Conservation (phyloP, 441 rosid species). For the Corymbia citriodora region DNA sequence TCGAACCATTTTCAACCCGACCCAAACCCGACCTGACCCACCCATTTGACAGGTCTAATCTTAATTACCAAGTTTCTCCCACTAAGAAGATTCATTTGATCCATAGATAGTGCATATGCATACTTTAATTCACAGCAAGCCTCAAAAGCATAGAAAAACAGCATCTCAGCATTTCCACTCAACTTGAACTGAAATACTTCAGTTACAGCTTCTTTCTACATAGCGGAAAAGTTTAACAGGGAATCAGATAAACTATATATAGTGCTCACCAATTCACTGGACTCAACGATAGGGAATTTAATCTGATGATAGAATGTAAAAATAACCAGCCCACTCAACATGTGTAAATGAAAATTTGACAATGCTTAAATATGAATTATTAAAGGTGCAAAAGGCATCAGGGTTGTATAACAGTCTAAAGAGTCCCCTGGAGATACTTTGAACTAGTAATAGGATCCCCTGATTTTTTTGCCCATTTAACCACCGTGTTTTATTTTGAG, state of each 20-base stretch:
- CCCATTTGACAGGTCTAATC: too few relatives aligned
- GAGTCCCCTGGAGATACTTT: background rate
- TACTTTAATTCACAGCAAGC: background rate
- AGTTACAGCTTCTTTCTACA: background rate
- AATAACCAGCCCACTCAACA: background rate
- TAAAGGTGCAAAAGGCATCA: background rate
- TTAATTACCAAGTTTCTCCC: background rate
- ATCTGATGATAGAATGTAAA: background rate
- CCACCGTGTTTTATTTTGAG: background rate
- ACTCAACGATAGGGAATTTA: background rate
- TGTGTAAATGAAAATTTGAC: background rate
- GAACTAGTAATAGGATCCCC: background rate
- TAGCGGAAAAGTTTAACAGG: background rate
- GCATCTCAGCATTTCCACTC: background rate
- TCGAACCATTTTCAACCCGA: too few relatives aligned
- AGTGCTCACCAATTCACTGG: background rate
- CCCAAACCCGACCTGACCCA: too few relatives aligned
- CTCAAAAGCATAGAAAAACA: background rate
- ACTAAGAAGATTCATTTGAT: background rate
- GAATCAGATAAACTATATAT: background rate
- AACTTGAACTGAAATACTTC: background rate
- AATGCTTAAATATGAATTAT: background rate
- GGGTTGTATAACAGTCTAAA: background rate
- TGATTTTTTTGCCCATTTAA: background rate
- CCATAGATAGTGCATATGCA: background rate